Conservation (phyloP, 768 basidiomycete species). For the Pisolithus albus region DNA sequence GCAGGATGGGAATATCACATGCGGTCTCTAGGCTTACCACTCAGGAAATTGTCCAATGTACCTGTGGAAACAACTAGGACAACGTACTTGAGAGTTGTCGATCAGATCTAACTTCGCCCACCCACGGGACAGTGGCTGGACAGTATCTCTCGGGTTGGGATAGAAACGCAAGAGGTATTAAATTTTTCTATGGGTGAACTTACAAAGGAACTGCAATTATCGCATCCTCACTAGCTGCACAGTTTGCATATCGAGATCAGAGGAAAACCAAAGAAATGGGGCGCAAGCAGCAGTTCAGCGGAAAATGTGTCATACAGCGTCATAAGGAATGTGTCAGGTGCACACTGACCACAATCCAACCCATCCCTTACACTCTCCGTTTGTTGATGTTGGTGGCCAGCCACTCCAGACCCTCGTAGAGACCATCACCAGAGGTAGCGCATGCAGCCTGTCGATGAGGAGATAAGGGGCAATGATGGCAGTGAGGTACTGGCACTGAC, state of each 20-base stretch:
- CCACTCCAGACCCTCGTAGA: constrained; percentile 99
- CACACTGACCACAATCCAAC: constrained; percentile 43
- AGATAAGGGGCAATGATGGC: constrained; percentile 6
- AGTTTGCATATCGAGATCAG: constrained; percentile 4
- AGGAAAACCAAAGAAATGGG: constrained; percentile 22
- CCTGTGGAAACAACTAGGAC: no score
- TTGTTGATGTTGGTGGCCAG: constrained; percentile 79
- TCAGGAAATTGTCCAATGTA: no score
- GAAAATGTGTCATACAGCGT: constrained; percentile 46
- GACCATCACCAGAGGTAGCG: constrained; percentile 96
- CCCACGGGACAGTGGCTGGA: no score
- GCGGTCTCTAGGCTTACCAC: not conserved
- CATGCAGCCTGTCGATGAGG: constrained; percentile 72
- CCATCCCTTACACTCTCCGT: constrained; percentile 41
- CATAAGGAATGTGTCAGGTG: constrained; percentile 52
- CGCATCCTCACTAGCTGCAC: constrained; percentile 4
- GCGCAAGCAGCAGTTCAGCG: constrained; percentile 28
- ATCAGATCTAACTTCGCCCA: no score
- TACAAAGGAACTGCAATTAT: constrained; percentile 5
- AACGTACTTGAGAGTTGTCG: no score
- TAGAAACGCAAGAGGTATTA: constrained; percentile 5
- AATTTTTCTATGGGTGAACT: constrained; percentile 15
- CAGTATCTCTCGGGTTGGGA: not conserved
- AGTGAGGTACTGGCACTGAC: constrained; percentile 34
- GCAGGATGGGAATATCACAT: not conserved